Base-by-base conservation (phyloP, 2,329 filamentous ascomycete genomes). In the Apiospora kogelbergensis region DNA sequence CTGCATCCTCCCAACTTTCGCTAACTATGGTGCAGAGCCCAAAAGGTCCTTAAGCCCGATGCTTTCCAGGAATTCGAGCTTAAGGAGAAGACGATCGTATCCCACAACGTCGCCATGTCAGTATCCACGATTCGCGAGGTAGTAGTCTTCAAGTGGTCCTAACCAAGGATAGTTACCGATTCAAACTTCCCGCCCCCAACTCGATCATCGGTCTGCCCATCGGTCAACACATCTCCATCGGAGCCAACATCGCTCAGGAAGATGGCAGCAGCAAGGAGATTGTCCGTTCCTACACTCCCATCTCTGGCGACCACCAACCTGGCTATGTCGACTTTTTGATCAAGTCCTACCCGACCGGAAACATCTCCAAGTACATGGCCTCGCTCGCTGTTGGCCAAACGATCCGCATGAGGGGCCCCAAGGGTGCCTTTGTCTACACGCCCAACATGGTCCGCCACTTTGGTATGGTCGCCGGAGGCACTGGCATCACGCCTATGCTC, bases 171-270 rank as follows among this genome's bases (percentile, higher is more conserved):
- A 94, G 91, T 84, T 99, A 98, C 87, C 94, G 96, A 78, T 98
- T 98, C 85, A 87, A 88, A 73, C 93, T 99, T 48, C 95, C 95
- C 69, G 86, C 86, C 66, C 84, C 90, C 48, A 91, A 85, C 76
- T 89, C 93, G 74, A 94, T 98, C 80, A 93, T 98, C 77, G 96
- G 96, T 78, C 92, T 98, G 57, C 95, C 96, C 74, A 98, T 98
- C 84, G 96, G 96, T 79, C 96, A 99, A 85, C 96, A 99, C 86
- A 98, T 99, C 83, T 98, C 95, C 72, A 94, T 99, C 79, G 93
- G 92, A 74, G 95, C 94, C 68, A 89, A 88, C 68, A 89, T 94
- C 71, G 76, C 82, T 57, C 88, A 91, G 77, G 81, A 84, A 68
- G 90, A 93, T 76, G 94, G 93, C 78, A 86, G 87, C 76, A 85